phyloP scores from a whole-genome alignment of 192 early-diverging fungal species.

The Dimargaris xerosporica region DNA sequence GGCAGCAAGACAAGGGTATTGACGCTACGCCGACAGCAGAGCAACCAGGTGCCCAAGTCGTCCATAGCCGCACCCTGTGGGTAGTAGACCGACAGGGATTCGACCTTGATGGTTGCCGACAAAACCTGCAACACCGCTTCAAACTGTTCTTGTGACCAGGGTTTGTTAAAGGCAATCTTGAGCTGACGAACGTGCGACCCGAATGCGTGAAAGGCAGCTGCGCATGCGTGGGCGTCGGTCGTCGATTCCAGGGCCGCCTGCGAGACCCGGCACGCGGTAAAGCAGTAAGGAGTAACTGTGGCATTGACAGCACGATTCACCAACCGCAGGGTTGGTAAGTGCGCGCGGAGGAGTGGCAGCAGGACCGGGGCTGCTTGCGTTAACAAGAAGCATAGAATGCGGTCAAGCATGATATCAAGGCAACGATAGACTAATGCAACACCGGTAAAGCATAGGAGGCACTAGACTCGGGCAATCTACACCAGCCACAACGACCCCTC shows the following conservation, averaged over 20 bases:
- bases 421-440: no score
- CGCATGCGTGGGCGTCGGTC: not conserved
- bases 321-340: not conserved
- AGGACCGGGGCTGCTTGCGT: no score
- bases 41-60: not conserved
- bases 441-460: no score
- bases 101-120: not conserved
- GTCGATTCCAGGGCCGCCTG: not conserved
- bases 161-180: not conserved
- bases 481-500: no score
- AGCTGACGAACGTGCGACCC: not conserved
- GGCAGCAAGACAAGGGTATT: not conserved
- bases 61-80: not conserved
- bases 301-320: not conserved
- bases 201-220: not conserved
- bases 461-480: no score
- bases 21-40: not conserved
- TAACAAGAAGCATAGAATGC: no score
- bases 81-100: not conserved
- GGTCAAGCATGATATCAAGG: no score
- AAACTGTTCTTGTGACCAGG: not conserved
- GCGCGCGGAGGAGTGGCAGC: no score
- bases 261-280: not conserved
- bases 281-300: not conserved
- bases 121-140: not conserved